These are phyloP conservation scores for Venturia asperata DNA, from an alignment of 2,329 filamentous ascomycete genomes.

Conservation along the genomic window DNA sequence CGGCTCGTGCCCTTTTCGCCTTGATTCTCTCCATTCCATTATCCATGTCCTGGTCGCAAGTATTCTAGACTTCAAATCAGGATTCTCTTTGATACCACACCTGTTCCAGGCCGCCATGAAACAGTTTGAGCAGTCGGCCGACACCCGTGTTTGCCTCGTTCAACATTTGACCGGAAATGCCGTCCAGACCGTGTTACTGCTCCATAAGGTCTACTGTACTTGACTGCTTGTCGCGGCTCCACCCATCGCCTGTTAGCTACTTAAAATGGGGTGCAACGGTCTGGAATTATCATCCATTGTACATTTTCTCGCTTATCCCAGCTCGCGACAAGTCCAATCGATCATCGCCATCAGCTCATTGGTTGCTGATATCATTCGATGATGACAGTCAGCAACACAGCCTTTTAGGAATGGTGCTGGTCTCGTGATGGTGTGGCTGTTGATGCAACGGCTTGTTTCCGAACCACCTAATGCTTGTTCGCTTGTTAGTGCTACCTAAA, in stretches of 20 bases:
- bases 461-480: not conserved
- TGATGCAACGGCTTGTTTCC: not conserved
- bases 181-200: not conserved
- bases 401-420: not conserved
- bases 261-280: not conserved
- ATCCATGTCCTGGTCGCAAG: not conserved
- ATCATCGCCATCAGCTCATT: not conserved
- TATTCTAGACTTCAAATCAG: not conserved
- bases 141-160: not conserved
- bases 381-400: not conserved
- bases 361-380: not conserved
- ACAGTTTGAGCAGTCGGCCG: not conserved
- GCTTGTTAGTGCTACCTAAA: not conserved
- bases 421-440: not conserved
- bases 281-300: not conserved
- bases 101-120: not conserved
- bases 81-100: not conserved
- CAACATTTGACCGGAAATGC: not conserved
- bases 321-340: not conserved
- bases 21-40: not conserved
- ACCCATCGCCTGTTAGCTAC: not conserved
- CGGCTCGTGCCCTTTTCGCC: not conserved
- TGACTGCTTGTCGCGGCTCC: not conserved
- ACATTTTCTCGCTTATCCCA: slow-evolving; percentile 1
- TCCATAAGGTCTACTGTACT: not conserved